Conservation (phyloP, 805 yeast species). For the Metschnikowia hibisci region DNA sequence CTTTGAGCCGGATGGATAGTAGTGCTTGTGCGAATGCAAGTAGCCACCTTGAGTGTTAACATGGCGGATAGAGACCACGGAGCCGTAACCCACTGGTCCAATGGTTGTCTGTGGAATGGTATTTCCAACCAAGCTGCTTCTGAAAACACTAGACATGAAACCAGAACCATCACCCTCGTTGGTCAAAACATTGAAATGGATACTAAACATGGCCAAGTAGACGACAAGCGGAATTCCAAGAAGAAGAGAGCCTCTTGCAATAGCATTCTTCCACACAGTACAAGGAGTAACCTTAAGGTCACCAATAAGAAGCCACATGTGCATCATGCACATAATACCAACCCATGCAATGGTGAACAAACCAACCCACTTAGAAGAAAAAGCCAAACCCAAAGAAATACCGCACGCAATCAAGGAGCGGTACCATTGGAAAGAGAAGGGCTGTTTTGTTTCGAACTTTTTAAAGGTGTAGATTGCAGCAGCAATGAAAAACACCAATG, state of each 20-base stretch:
- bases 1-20: slow-evolving; percentile 73
- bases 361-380: slow-evolving; percentile 82
- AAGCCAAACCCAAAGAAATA: slow-evolving; percentile 66
- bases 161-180: slow-evolving; percentile 70
- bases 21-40: slow-evolving; percentile 72
- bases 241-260: slow-evolving; percentile 49
- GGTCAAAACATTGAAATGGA: slow-evolving; percentile 57
- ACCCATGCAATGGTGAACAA: slow-evolving; percentile 77
- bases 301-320: slow-evolving; percentile 70
- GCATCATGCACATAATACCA: slow-evolving; percentile 57
- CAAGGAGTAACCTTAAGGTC: slow-evolving; percentile 53
- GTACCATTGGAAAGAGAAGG: slow-evolving; percentile 57
- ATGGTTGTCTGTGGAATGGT: slow-evolving; percentile 53
- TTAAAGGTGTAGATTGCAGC: slow-evolving; percentile 62
- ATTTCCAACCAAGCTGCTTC: slow-evolving; percentile 58
- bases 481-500: slow-evolving; percentile 73
- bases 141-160: slow-evolving; percentile 69
- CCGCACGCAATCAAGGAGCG: slow-evolving; percentile 62
- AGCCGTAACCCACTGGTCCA: slow-evolving; percentile 72
- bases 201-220: slow-evolving; percentile 54
- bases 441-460: slow-evolving; percentile 59
- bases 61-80: slow-evolving; percentile 64
- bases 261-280: slow-evolving; percentile 44
- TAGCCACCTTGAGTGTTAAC: slow-evolving; percentile 72
- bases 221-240: slow-evolving; percentile 56